phyloP scores from a whole-genome alignment of 495 filamentous ascomycete species.

The Niebla homalea region DNA sequence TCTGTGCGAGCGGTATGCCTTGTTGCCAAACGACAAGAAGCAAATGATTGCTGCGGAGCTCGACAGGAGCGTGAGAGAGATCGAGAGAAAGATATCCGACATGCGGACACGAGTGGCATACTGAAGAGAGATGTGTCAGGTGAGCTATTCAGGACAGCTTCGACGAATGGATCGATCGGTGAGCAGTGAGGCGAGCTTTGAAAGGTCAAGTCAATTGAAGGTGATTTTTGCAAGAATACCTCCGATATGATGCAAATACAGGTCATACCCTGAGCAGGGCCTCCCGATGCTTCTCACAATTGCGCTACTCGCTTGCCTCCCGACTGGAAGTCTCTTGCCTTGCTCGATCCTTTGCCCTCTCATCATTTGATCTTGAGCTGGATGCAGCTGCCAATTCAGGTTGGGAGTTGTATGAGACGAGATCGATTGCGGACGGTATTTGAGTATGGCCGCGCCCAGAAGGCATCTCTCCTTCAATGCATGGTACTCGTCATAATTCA shows the following conservation, averaged over 20 bases:
- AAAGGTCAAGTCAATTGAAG: neutral
- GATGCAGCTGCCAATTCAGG: slow-evolving; percentile 26
- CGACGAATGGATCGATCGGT: neutral
- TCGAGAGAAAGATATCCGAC: slow-evolving; percentile 91
- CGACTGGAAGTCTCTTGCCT: slow-evolving; percentile 36
- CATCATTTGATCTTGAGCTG: slow-evolving; percentile 44
- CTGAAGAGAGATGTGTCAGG: slow-evolving; percentile 24
- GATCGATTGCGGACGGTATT: slow-evolving; percentile 35
- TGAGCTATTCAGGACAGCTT: neutral
- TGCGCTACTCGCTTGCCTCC: neutral
- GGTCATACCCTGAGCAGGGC: slow-evolving; percentile 17
- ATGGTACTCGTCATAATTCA: too few species aligned
- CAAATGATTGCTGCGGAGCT: slow-evolving; percentile 87
- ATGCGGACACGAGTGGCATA: slow-evolving; percentile 82
- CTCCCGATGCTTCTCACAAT: slow-evolving; percentile 9
- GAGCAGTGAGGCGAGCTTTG: neutral
- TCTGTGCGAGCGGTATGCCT: slow-evolving; percentile 77
- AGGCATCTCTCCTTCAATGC: too few species aligned
- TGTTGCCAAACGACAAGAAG: slow-evolving; percentile 74
- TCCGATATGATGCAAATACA: neutral
- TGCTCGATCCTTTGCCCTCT: slow-evolving; percentile 36
- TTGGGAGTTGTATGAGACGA: slow-evolving; percentile 35
- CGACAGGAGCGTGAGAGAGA: slow-evolving; percentile 78
- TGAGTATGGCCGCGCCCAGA: slow-evolving; percentile 33
- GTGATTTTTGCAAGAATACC: neutral